These are phyloP conservation scores for Eimeria acervulina DNA, from an alignment of 169 alveolate genomes.

Conservation along the genomic window DNA sequence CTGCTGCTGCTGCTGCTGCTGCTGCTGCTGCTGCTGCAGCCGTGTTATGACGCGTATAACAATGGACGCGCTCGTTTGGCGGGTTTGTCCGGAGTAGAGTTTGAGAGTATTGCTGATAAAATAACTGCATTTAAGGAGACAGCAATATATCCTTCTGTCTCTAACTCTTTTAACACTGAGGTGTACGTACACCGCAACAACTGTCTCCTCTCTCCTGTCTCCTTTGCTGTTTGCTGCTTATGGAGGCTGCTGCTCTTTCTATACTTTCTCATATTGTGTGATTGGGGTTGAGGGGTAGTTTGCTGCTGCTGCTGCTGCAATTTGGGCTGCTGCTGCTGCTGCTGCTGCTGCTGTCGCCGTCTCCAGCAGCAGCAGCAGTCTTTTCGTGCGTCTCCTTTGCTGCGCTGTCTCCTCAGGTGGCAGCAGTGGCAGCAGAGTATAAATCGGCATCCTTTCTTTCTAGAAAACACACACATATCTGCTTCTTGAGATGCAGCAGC, in stretches of 20 bases:
- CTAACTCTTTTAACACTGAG: not conserved
- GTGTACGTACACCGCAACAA: not conserved
- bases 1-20: conserved; percentile 6
- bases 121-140: not conserved
- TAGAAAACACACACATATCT: not conserved
- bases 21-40: conserved; percentile 56
- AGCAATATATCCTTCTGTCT: not conserved
- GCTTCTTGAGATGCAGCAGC: not conserved
- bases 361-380: not conserved
- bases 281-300: not conserved
- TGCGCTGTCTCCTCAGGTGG: conserved; percentile 55
- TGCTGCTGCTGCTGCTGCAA: not conserved
- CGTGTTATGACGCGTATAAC: conserved; percentile 16
- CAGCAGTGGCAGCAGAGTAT: conserved; percentile 57
- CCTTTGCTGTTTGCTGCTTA: too few species aligned
- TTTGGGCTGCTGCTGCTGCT: not conserved
- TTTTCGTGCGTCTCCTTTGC: not conserved
- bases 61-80: not conserved
- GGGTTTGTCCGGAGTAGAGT: not conserved
- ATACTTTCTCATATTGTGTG: too few species aligned
- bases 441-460: conserved; percentile 71
- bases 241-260: not conserved
- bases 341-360: conserved; percentile 21
- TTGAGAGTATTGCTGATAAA: not conserved
- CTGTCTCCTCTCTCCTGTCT: not conserved